Conservation (phyloP, 345 rosid species). For the Eucalyptus regnans region DNA sequence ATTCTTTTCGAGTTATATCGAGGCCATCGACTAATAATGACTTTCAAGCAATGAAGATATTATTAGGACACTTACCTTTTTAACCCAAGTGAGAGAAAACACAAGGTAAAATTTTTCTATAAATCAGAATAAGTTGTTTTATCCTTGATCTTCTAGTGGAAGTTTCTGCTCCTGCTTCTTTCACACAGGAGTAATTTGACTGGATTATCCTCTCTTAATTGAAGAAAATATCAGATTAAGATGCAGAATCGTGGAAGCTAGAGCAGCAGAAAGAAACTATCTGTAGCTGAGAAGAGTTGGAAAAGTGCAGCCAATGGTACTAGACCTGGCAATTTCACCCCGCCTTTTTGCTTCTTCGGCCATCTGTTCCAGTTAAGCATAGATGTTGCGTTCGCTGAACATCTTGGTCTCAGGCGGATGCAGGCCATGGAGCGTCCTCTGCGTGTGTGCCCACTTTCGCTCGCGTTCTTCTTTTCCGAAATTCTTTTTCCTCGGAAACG, state of each 20-base stretch:
- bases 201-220: background rate
- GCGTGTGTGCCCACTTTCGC: conserved; percentile 27
- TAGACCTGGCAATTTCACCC: background rate
- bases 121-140: background rate
- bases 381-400: background rate
- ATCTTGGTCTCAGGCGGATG: conserved; percentile 1
- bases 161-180: background rate
- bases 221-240: background rate
- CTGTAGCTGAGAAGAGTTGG: background rate
- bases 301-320: background rate
- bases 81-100: background rate
- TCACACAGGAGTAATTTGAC: background rate
- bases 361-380: background rate
- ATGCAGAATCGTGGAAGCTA: background rate
- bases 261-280: background rate
- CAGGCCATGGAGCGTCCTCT: conserved; percentile 26
- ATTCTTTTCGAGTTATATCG: background rate
- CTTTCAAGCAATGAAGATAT: background rate
- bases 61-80: background rate
- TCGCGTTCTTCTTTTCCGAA: conserved; percentile 21
- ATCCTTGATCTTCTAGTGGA: background rate
- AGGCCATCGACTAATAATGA: background rate
- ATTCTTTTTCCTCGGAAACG: conserved; percentile 29
- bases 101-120: background rate
- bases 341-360: background rate